Evolutionary conservation across 2,329 filamentous ascomycete species (phyloP).

Genomic region (Ustulina deusta): DNA sequence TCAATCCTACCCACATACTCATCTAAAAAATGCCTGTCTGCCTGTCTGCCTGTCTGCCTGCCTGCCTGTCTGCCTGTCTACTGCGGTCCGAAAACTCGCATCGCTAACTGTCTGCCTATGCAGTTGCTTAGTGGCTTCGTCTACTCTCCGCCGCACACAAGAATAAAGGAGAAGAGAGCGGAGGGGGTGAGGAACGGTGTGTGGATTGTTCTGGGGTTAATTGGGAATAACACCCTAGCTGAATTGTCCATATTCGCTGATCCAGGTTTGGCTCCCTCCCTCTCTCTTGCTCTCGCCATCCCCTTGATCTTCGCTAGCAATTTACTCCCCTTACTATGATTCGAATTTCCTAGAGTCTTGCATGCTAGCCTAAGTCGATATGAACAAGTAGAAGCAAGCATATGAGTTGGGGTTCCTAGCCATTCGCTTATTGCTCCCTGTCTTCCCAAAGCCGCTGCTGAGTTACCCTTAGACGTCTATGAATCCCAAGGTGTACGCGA

Average conservation of each 20-base stretch:
- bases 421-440: not conserved
- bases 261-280: slow-evolving; percentile 13
- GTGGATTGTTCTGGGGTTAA: not conserved
- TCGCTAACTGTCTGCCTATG: not conserved
- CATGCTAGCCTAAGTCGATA: not conserved
- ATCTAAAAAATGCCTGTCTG: no score
- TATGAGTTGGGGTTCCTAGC: not conserved
- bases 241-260: slow-evolving; percentile 23
- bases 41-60: no score
- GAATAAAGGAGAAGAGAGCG: not conserved
- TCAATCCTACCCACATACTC: not conserved
- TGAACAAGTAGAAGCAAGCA: not conserved
- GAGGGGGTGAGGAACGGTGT: not conserved
- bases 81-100: no score
- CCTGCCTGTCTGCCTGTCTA: no score
- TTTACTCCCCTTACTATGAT: not conserved
- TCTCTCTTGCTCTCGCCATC: not conserved
- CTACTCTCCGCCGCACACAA: not conserved
- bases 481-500: not conserved
- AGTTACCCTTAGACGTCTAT: no score
- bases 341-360: not conserved
- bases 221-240: not conserved
- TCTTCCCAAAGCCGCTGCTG: no score
- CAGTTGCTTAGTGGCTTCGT: not conserved
- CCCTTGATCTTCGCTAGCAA: not conserved